Base-by-base conservation (phyloP, 768 basidiomycete genomes). In the Rossbeevera mucosa region DNA sequence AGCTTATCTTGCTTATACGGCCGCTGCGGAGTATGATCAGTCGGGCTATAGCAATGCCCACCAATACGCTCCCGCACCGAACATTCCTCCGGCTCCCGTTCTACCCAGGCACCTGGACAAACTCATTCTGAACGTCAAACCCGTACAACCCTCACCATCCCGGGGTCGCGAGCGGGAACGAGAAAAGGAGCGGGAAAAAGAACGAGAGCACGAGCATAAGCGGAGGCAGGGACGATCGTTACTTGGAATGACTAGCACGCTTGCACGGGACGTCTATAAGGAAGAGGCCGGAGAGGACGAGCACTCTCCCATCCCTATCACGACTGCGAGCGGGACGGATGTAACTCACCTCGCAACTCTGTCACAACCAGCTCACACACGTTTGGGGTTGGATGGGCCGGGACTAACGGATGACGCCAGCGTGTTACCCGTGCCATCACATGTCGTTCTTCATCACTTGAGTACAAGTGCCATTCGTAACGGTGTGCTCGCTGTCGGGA, bases 401-500 rank as follows among this genome's bases (percentile, higher is more conserved):
- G 73, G 78, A n/a, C 58, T 85, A 62, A 80, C 83, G 16, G 94
- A 98, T 69, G 94, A 98, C 64, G 88, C 82, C 47, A 87, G 86
- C 44, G 92, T 98, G 51, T 70, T 98, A 56, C 88, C 95, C 14
- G 91, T 96, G 20, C 94, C 94, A 20, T 88, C 84, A 31, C 94
- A 97, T 72, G 91, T 92, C 31, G 92, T 97, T 21, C 74, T 98
- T 57, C 93, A 96, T 61, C 94, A 98, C 70, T 71, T 98, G 61
- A 91, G 91, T 56, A 96, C 94, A 55, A 95, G 92, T 62, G 94
- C 94, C 47, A 98, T 98, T 55, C 79, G 84, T 69, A 94, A 94
- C 67, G 94, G 92, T 7, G 91, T 95, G 43, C 70, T 97, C 45
- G 94, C 93, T 33, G 93, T 97, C 5, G 94, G 86, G 24, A 91